Evolutionary conservation across 345 rosid species (phyloP).

Genomic region (Hypericum perforatum): DNA sequence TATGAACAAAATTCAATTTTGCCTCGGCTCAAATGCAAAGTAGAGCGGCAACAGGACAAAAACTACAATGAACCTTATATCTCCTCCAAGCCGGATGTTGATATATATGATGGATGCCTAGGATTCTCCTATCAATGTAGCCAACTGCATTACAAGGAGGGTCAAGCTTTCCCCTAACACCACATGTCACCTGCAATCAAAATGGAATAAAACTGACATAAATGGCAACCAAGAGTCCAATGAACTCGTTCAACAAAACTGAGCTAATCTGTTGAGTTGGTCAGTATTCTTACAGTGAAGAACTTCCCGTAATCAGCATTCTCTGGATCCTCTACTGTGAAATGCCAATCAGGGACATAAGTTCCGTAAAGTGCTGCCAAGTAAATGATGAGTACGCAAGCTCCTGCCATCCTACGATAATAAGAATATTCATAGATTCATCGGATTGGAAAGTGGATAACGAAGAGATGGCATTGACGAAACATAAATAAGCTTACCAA

Average conservation of each 20-base stretch:
- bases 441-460: not conserved
- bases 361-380: slow-evolving; percentile 45
- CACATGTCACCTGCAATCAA: slow-evolving; percentile 53
- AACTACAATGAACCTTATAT: slow-evolving; percentile 42
- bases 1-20: slow-evolving; percentile 1
- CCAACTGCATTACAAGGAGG: slow-evolving; percentile 92
- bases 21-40: not conserved
- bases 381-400: slow-evolving; percentile 42
- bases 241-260: too few species aligned
- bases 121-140: slow-evolving; percentile 55
- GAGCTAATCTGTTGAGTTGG: too few species aligned
- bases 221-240: not conserved
- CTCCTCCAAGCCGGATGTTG: slow-evolving; percentile 86
- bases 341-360: slow-evolving; percentile 79
- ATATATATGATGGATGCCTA: slow-evolving; percentile 72
- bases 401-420: slow-evolving; percentile 57
- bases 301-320: slow-evolving; percentile 48
- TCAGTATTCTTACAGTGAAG: slow-evolving; percentile 37
- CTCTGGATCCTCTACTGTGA: slow-evolving; percentile 30
- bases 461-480: not conserved
- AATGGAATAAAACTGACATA: not conserved
- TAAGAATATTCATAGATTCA: slow-evolving; percentile 2
- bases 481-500: slow-evolving; percentile 34
- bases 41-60: not conserved
- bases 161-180: slow-evolving; percentile 62